Percentiles rank a stretch among this genome's conserved stretches.
Evolutionary conservation across 352 stramenopile species (phyloP).

Genomic region (Poterioochromonas sp.): DNA sequence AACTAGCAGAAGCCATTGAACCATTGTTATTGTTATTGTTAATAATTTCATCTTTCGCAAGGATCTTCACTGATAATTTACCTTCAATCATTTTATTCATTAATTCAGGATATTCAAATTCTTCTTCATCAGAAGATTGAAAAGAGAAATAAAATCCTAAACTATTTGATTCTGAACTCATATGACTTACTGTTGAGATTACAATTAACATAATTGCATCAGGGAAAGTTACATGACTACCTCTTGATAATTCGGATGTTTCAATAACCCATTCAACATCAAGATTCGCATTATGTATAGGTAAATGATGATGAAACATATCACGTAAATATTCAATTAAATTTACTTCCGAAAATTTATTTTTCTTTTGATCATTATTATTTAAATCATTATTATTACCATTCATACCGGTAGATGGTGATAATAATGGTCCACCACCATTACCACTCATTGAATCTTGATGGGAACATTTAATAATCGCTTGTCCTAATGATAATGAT

Average conservation of each 20-base stretch:
- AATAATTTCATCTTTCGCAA: neutral
- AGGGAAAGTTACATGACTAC: neutral
- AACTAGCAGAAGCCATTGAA: neutral
- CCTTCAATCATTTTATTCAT: neutral
- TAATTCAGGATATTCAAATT: conserved; percentile 19
- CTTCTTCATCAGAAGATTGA: neutral
- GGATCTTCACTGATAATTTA: neutral
- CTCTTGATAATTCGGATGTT: neutral
- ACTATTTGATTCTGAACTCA: neutral
- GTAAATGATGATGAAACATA: neutral
- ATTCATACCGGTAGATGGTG: too few relatives aligned
- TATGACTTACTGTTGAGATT: neutral
- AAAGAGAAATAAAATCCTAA: conserved; percentile 4
- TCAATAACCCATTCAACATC: conserved; percentile 13
- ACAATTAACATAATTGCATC: conserved; percentile 8
- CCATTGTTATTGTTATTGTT: neutral
- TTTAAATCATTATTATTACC: too few relatives aligned
- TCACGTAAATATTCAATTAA: neutral
- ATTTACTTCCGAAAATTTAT: neutral
- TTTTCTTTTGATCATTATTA: neutral
- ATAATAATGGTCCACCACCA: too few relatives aligned
- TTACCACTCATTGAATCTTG: too few relatives aligned
- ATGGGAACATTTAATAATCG: conserved; percentile 15
- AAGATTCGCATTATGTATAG: neutral
- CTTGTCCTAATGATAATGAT: neutral